These are phyloP conservation scores for Pouteria campechiana DNA, from an alignment of 179 eudicot genomes.

Conservation along the genomic window DNA sequence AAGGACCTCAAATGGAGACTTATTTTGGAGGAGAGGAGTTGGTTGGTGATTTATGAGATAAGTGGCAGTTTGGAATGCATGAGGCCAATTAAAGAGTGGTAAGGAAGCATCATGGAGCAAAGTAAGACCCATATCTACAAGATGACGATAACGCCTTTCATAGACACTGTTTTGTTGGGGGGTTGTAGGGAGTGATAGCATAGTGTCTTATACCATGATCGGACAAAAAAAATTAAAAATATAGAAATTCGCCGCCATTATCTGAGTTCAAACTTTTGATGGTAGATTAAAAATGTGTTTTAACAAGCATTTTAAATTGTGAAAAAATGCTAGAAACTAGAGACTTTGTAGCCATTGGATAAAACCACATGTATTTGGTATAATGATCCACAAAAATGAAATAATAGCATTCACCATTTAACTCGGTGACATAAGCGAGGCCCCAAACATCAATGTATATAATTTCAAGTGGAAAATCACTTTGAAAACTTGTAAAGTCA, in stretches of 20 bases:
- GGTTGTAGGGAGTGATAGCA: background rate
- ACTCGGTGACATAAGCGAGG: background rate
- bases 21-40: background rate
- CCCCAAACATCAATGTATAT: background rate
- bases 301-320: background rate
- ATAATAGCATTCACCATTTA: background rate
- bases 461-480: background rate
- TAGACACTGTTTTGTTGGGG: background rate
- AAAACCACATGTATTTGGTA: background rate
- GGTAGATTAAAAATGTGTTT: background rate
- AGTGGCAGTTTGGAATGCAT: background rate
- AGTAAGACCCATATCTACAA: background rate
- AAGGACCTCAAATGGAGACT: background rate
- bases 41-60: background rate
- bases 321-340: background rate
- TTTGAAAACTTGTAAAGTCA: background rate
- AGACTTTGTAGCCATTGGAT: background rate
- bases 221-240: background rate
- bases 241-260: background rate
- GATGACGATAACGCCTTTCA: background rate
- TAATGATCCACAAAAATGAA: background rate
- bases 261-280: background rate
- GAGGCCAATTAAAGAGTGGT: background rate
- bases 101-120: background rate
- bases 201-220: background rate